Evolutionary conservation across 148 eudicot genomes (phyloP), one percentile per base, ranked within the genome.

Genomic region (Linanthus parryae): DNA sequence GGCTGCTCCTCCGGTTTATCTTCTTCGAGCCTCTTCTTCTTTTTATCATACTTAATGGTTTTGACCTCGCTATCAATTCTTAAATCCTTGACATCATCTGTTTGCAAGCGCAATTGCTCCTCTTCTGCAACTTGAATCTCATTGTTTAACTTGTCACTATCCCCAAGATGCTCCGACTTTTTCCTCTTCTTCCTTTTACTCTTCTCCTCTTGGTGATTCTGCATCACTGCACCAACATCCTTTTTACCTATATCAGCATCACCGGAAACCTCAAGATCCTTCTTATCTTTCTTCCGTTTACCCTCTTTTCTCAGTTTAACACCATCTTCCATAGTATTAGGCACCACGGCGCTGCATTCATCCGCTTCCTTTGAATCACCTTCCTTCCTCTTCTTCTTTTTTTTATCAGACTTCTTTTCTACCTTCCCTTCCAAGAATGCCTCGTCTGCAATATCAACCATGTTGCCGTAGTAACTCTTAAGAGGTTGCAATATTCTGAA

Each of bases 21-120:
- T n/a, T n/a, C n/a, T n/a, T n/a, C n/a, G n/a, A n/a, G n/a, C 33
- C 31, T 46, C 33, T 18, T 26, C 51, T 46, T 46, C 51, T 11
- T 24, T 18, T 3, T 19, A 14, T 23, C 22, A 24, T 14, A 14
- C n/a, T 26, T 19, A n/a, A n/a, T n/a, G n/a, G n/a, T n/a, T 25
- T 46, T 26, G 2, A 3, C 9, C 13, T 23, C 14, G 14, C 33
- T 18, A 17, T 18, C 9, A 25, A 8, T 3, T 13, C 27, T 25
- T 14, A 25, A 23, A 15, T 26, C 14, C 1, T 48, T 26, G 28
- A 14, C 5, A 27, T 16, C 35, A 48, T 48, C 7, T 3, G 13
- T 5, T 2, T 14, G 14, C 18, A 12, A 10, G 3, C 15, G 16
- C 30, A n/a, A n/a, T n/a, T n/a, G 27, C 35, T 29, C 36, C 25